Conservation (phyloP, 192 early-diverging fungal species). For the Spizellomyces sp. region DNA sequence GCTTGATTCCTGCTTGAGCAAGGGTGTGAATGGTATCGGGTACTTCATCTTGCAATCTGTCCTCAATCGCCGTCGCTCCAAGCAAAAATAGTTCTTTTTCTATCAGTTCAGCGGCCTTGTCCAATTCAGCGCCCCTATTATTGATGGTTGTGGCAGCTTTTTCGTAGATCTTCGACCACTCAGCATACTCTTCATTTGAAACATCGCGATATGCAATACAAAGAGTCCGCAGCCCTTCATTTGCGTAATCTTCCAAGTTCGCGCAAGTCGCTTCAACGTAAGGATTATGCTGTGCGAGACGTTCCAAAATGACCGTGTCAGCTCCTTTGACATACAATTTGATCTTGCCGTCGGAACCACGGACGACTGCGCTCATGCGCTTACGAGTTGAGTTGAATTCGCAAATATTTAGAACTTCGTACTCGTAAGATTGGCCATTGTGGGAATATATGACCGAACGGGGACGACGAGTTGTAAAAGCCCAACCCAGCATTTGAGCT, state of each 20-base stretch:
- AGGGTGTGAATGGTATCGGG: slow-evolving; percentile 98
- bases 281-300: slow-evolving; percentile 72
- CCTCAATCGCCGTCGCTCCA: slow-evolving; percentile 98
- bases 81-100: slow-evolving; percentile 90
- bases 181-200: slow-evolving; percentile 80
- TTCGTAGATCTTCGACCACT: slow-evolving; percentile 83
- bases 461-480: slow-evolving; percentile 57
- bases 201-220: slow-evolving; percentile 95
- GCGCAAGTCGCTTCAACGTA: slow-evolving; percentile 70
- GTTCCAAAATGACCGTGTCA: slow-evolving; percentile 95
- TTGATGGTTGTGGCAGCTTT: slow-evolving; percentile 84
- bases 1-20: slow-evolving; percentile 91
- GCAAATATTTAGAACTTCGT: slow-evolving; percentile 91
- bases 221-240: slow-evolving; percentile 93
- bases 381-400: slow-evolving; percentile 99
- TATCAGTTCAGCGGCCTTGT: slow-evolving; percentile 93
- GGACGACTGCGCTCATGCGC: slow-evolving; percentile 92
- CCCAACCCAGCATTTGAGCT: slow-evolving; percentile 58
- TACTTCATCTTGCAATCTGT: slow-evolving; percentile 97
- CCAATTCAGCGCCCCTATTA: slow-evolving; percentile 84
- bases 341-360: slow-evolving; percentile 78
- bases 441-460: slow-evolving; percentile 50
- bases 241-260: slow-evolving; percentile 93
- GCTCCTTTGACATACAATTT: slow-evolving; percentile 97
- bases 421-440: slow-evolving; percentile 64